Evolutionary conservation across 2,329 filamentous ascomycete species (phyloP), one percentile per base, ranked within the genome.

Genomic region (Fusarium luffae): DNA sequence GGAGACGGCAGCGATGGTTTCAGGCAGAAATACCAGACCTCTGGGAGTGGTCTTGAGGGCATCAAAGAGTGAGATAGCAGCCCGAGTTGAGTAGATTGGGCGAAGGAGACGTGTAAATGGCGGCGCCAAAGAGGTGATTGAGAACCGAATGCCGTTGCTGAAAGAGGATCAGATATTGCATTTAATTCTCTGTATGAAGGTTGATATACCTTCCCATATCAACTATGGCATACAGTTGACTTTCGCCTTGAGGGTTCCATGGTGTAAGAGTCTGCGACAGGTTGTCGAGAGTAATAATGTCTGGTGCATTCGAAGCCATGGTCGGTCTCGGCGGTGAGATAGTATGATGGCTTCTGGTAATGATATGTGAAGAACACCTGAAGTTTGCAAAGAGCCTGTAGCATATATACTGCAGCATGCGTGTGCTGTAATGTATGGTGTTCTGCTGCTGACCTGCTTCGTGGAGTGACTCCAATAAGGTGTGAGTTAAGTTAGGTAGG

Each of bases 81-180:
- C 91, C 8, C 94, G 90, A 73, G 93, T 89, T 73, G 92, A 89
- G 80, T 93, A 97, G 59, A 97, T 75, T 27, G 92, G 94, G 19
- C 86, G 89, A 43, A 97, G 85, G 25, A 94, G 88, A 25, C 94
- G 91, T 25, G 92, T 85, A 41, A 84, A 88, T 6, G 89, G 88
- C 23, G 91, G 90, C 6, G 89, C 86, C n/a, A 97, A 85, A 70
- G 93, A 90, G 11, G 93, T 93, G 75, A 97, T 93, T 46, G 93
- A 95, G 84, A 97, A 97, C 58, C 94, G 93, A 74, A 97, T 95
- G 74, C 94, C 94, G 83, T 97, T 98, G 83, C 93, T 93, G 19
- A 37, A 41, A 25, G 32, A 34, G 48, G 48, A 47, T 66, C 8
- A 66, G 58, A 47, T 43, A 30, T 21, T 23, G 34, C 23, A 41